phyloP scores from a whole-genome alignment of 768 basidiomycete genomes.

The Boletus tomentosulus region DNA sequence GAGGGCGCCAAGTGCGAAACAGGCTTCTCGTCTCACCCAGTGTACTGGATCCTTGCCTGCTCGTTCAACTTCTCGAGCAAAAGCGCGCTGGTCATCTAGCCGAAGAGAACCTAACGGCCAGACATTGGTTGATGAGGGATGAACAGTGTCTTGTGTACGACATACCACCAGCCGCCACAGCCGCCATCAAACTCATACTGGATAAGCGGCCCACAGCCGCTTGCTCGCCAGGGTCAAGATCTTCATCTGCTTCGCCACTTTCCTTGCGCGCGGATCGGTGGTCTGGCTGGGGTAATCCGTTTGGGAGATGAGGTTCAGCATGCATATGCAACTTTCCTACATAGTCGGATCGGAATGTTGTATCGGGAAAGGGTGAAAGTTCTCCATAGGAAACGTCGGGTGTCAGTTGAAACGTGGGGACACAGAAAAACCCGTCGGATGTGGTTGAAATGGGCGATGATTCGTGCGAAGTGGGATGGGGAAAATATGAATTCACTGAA shows the following conservation, averaged over 20 bases:
- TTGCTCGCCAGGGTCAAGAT: slow-evolving; percentile 51
- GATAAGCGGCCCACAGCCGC: slow-evolving; percentile 82
- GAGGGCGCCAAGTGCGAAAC: slow-evolving; percentile 82
- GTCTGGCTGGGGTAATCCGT: slow-evolving; percentile 17
- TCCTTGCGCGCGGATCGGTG: slow-evolving; percentile 13
- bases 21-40: slow-evolving; percentile 83
- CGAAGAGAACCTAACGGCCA: slow-evolving; percentile 46
- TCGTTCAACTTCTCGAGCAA: slow-evolving; percentile 72
- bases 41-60: slow-evolving; percentile 61
- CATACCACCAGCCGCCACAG: slow-evolving; percentile 75
- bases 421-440: slow-evolving; percentile 11
- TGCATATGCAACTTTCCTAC: slow-evolving; percentile 6
- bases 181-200: slow-evolving; percentile 91
- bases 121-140: slow-evolving; percentile 4
- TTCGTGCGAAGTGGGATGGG: slow-evolving; percentile 33
- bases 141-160: slow-evolving; percentile 14
- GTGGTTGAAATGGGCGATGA: slow-evolving; percentile 19
- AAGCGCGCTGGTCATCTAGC: slow-evolving; percentile 53
- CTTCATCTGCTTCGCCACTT: slow-evolving; percentile 36
- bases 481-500: slow-evolving; percentile 52
- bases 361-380: slow-evolving; percentile 9
- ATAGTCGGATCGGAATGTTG: slow-evolving; percentile 15
- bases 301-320: slow-evolving; percentile 7
- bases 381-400: slow-evolving; percentile 15
- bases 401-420: slow-evolving; percentile 15